Percentiles rank a stretch among this genome's conserved stretches.
Conservation (phyloP, 352 stramenopile species). For the Pythium graminicola region DNA sequence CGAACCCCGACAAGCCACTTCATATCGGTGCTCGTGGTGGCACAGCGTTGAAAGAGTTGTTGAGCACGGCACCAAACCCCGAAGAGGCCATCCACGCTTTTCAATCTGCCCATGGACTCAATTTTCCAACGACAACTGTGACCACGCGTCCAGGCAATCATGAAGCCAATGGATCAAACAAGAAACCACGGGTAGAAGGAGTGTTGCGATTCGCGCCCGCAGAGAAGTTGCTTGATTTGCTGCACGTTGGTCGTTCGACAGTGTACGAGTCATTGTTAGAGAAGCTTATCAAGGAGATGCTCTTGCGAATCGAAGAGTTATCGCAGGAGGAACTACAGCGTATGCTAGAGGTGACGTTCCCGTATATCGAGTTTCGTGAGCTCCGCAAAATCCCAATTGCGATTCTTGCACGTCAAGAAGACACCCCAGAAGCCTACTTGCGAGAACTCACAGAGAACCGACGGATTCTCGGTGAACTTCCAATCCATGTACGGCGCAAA, state of each 20-base stretch:
- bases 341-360: slow-evolving; percentile 75
- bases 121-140: slow-evolving; percentile 26
- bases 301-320: slow-evolving; percentile 64
- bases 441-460: slow-evolving; percentile 79
- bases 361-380: slow-evolving; percentile 86
- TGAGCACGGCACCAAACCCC: slow-evolving; percentile 78
- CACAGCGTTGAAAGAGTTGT: slow-evolving; percentile 69
- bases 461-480: slow-evolving; percentile 66
- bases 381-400: slow-evolving; percentile 77
- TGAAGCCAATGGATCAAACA: slow-evolving; percentile 9
- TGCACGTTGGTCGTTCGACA: slow-evolving; percentile 53
- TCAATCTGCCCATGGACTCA: slow-evolving; percentile 56
- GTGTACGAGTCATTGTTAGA: slow-evolving; percentile 69
- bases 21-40: slow-evolving; percentile 67
- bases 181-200: slow-evolving; percentile 14
- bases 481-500: slow-evolving; percentile 75
- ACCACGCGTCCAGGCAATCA: neutral
- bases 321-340: slow-evolving; percentile 62
- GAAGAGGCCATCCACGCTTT: slow-evolving; percentile 79
- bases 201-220: slow-evolving; percentile 34
- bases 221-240: slow-evolving; percentile 71
- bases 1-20: slow-evolving; percentile 31
- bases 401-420: slow-evolving; percentile 67
- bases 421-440: slow-evolving; percentile 73
- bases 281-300: slow-evolving; percentile 60